Evolutionary conservation across 805 yeast species (phyloP), one percentile per base, ranked within the genome.

Genomic region (Cephaloascus fragrans): DNA sequence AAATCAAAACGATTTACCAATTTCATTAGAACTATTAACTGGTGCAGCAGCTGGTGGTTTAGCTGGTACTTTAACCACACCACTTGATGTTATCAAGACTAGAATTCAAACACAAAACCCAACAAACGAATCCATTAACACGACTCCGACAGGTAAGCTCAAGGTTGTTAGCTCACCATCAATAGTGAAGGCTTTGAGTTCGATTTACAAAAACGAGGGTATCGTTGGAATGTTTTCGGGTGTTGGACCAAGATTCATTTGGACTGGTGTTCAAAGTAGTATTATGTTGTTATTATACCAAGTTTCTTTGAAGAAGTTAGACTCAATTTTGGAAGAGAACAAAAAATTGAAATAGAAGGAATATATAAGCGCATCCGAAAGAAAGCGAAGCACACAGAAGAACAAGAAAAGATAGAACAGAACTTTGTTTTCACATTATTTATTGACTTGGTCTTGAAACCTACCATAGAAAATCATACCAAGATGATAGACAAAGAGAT

Each of bases 1-100:
- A 5, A 36, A 46, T 26, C 51, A 44, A n/a, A 56, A 62, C 16
- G 78, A 75, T 35, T 57, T 84, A 39, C 72, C 82, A 1, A 58
- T 82, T 5, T 39, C 67, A 4, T 57, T 72, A 32, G 98, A 93
- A 58, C 64, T 93, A 19, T 44, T 73, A 12, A 88, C 96, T 0
- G 99, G 99, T 40, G 97, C 96, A 1, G 79, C 86, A 0, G 97
- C 98, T 2, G 97, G 97, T 47, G 96, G 96, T 0, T 61, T 88
- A 19, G 95, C 96, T 1, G 97, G 97, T 1, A 70, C 76, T 1
- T 52, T 89, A 17, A 89, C 97, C 0, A 89, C 97, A 0, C 97
- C 97, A 1, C 61, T 86, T 46, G 97, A 89, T 53, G 97, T 89
- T 26, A 78, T 89, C 33, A 89, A 89, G 59, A 89, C 97, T 1